Base-by-base conservation (phyloP, 306 rosid genomes). In the Sechiopsis laciniata region DNA sequence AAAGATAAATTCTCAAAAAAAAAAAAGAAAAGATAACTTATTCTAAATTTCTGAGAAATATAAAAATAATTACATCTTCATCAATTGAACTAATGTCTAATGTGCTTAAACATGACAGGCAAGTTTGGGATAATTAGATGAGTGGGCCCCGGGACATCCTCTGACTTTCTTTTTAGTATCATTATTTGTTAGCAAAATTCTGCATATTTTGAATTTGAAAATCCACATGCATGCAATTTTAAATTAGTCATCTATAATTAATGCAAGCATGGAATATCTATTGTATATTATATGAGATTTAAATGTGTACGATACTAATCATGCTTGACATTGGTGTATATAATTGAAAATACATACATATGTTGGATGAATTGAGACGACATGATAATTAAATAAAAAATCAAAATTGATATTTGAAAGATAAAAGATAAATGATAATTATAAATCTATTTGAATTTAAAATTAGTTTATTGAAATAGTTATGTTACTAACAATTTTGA, bases 101-200 rank as follows among this genome's bases (percentile, higher is more conserved):
- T 26, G 29, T 26, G 29, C 29, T 26, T 26, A 64, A n/a, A 62
- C 21, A 16, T 62, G 69, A 35, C 22, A 20, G 62, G 65, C 57
- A 8, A 24, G 45, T 15, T 32, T 62, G 17, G 56, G 21, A 12
- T 12, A 21, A 46, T 45, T 68, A 48, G 10, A 48, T 12, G 7
- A 21, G 32, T 8, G 11, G 48, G 48, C 48, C 48, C 48, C 3
- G 32, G 8, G 54, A 13, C 45, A 68, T 6, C 55, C 58, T 13
- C 50, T 68, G 42, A 68, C 73, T 40, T 68, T 46, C 6, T 11
- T 48, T 48, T 10, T 68, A 68, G 51, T 68, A 46, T 21, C 55
- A 11, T 19, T 66, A 64, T 64, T 19, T n/a, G 26, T 2, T 46
- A 48, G 20, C 35, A 66, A 42, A 45, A 21, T 7, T 68, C 9